phyloP scores from a whole-genome alignment of 2,329 filamentous ascomycete species.

The Apiospora saccharicola region DNA sequence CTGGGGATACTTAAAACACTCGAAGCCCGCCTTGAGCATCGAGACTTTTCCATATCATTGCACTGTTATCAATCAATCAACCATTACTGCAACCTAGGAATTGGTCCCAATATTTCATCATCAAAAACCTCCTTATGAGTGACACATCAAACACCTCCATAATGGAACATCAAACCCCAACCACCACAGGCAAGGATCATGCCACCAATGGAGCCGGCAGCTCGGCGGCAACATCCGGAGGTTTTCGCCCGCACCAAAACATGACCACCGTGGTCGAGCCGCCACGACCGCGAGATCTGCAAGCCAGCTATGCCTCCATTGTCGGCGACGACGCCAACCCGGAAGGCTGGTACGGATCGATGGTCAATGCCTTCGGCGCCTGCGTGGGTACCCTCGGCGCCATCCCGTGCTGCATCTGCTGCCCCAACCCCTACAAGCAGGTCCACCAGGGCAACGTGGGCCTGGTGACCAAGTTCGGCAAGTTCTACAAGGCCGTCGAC shows the following conservation, averaged over 20 bases:
- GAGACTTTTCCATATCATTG: not conserved
- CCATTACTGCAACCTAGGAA: not conserved
- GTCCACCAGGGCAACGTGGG: constrained; percentile 94
- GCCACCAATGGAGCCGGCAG: constrained; percentile 21
- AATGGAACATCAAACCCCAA: constrained; percentile 12
- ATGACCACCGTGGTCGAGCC: constrained; percentile 73
- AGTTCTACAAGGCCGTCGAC: constrained; percentile 94
- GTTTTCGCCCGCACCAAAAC: constrained; percentile 60
- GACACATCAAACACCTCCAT: not conserved
- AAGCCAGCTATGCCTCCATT: constrained; percentile 77
- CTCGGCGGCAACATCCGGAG: constrained; percentile 33
- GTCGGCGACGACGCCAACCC: constrained; percentile 71
- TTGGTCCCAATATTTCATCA: not conserved
- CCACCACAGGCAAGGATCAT: not conserved
- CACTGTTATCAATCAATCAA: not conserved
- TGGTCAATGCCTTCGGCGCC: constrained; percentile 80
- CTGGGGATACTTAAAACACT: not conserved
- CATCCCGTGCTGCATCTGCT: constrained; percentile 88
- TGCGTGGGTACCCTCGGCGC: constrained; percentile 82
- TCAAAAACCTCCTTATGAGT: not conserved
- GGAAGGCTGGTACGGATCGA: constrained; percentile 87
- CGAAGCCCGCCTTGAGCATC: constrained; percentile 1
- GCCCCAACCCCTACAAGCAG: constrained; percentile 94
- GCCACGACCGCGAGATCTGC: constrained; percentile 82
- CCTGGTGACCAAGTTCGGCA: constrained; percentile 92